Conservation (phyloP, 2,329 filamentous ascomycete genomes). For the Paramyrothecium roridum region DNA sequence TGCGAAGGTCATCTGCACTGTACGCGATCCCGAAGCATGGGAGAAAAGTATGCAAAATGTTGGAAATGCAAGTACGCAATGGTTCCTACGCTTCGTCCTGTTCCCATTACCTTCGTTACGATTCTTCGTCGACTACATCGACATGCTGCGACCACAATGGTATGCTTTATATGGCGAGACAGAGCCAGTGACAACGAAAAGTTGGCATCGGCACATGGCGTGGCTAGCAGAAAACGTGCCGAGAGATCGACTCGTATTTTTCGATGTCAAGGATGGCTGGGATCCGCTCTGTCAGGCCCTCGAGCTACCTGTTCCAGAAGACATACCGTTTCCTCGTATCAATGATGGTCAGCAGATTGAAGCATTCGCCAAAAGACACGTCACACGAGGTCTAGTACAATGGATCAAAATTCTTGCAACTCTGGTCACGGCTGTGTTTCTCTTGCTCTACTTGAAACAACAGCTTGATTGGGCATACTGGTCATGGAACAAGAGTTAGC, state of each 20-base stretch:
- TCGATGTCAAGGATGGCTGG: slow-evolving; percentile 26
- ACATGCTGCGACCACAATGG: slow-evolving; percentile 5
- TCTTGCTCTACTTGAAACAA: too few relatives aligned
- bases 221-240: slow-evolving; percentile 13
- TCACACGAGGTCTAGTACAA: not conserved
- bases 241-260: slow-evolving; percentile 18
- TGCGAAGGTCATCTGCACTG: slow-evolving; percentile 14
- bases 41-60: slow-evolving; percentile 11
- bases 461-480: too few relatives aligned
- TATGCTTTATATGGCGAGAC: slow-evolving; percentile 1
- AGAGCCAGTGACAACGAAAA: too few relatives aligned
- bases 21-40: slow-evolving; percentile 13
- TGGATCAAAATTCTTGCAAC: not conserved
- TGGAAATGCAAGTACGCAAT: slow-evolving; percentile 2
- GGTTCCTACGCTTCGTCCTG: slow-evolving; percentile 13
- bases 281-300: slow-evolving; percentile 27
- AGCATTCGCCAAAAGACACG: not conserved
- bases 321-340: not conserved
- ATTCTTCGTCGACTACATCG: slow-evolving; percentile 10
- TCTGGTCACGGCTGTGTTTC: not conserved
- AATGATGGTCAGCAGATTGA: not conserved
- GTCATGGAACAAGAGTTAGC: too few relatives aligned
- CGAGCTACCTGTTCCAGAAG: not conserved
- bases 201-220: slow-evolving; percentile 1
- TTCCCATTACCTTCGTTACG: slow-evolving; percentile 11